phyloP scores from a whole-genome alignment of 352 stramenopile species.

The Elongisporangium undulatum region DNA sequence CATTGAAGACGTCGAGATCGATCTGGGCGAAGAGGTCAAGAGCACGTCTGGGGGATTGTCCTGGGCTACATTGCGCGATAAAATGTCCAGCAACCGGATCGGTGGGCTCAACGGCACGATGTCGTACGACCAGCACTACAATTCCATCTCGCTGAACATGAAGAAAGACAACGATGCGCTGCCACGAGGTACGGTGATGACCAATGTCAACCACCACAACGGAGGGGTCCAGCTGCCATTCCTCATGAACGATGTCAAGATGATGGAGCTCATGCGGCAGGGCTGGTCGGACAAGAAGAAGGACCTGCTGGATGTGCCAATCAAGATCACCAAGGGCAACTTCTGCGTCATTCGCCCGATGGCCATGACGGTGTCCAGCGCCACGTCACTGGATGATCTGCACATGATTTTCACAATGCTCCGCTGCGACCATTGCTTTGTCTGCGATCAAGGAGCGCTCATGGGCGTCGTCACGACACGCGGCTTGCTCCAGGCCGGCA shows the following conservation, averaged over 20 bases:
- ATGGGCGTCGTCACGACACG: slow-evolving; percentile 81
- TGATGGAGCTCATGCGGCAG: slow-evolving; percentile 71
- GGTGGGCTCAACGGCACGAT: slow-evolving; percentile 62
- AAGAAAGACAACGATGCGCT: slow-evolving; percentile 13
- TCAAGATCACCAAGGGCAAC: slow-evolving; percentile 70
- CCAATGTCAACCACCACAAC: slow-evolving; percentile 11
- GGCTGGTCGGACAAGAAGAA: slow-evolving; percentile 59
- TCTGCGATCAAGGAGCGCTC: slow-evolving; percentile 81
- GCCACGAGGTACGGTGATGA: slow-evolving; percentile 21
- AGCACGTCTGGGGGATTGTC: slow-evolving; percentile 26
- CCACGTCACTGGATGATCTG: slow-evolving; percentile 77
- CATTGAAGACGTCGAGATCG: slow-evolving; percentile 52
- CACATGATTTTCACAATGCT: slow-evolving; percentile 92
- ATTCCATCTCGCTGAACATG: slow-evolving; percentile 3
- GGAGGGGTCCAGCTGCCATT: slow-evolving; percentile 40
- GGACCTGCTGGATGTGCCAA: slow-evolving; percentile 37
- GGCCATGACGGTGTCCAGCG: slow-evolving; percentile 78
- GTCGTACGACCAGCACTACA: slow-evolving; percentile 70
- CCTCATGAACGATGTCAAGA: slow-evolving; percentile 79
- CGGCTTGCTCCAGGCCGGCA: slow-evolving; percentile 54
- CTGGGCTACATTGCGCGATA: slow-evolving; percentile 61
- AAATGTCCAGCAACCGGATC: slow-evolving; percentile 38
- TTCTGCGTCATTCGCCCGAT: slow-evolving; percentile 69
- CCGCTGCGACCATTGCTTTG: slow-evolving; percentile 83
- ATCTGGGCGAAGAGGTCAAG: slow-evolving; percentile 65